These are phyloP conservation scores for Colletotrichum sp. DNA, from an alignment of 2,329 filamentous ascomycete genomes.

Conservation along the genomic window DNA sequence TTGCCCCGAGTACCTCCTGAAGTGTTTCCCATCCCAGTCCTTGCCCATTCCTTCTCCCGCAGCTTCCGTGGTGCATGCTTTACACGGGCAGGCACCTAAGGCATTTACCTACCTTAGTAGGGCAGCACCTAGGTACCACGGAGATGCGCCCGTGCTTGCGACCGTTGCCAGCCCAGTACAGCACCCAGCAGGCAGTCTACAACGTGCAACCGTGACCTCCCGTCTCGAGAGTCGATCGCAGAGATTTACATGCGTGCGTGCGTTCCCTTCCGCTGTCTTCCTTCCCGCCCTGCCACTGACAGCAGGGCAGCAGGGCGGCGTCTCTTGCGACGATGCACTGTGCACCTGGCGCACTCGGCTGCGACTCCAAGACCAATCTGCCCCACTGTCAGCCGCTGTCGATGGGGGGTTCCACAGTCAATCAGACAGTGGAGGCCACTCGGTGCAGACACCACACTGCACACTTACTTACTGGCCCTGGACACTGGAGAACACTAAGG, in stretches of 20 bases:
- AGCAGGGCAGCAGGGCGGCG: neutral
- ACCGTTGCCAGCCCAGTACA: neutral
- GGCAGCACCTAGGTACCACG: no score
- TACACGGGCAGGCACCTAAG: neutral
- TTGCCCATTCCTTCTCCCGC: neutral
- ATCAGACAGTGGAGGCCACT: neutral
- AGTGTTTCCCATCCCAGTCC: neutral
- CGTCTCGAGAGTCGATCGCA: neutral
- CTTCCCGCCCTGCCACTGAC: neutral
- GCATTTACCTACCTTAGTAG: neutral
- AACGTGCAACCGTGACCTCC: neutral
- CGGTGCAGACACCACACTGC: neutral
- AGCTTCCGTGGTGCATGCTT: neutral
- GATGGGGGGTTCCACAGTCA: neutral
- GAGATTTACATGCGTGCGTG: neutral
- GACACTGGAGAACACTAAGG: neutral
- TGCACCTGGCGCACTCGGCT: neutral
- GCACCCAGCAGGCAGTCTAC: neutral
- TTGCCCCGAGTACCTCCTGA: neutral
- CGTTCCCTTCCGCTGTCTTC: neutral
- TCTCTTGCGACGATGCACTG: neutral
- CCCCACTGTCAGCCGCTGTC: slow-evolving; percentile 11
- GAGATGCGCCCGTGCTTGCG: neutral
- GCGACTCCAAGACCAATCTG: neutral
- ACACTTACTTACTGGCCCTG: neutral